A percentile compares a stretch with the other conserved stretches of the same genome.
These are phyloP conservation scores for Pyronema domesticum DNA, from an alignment of 495 filamentous ascomycete species.

Conservation along the genomic window DNA sequence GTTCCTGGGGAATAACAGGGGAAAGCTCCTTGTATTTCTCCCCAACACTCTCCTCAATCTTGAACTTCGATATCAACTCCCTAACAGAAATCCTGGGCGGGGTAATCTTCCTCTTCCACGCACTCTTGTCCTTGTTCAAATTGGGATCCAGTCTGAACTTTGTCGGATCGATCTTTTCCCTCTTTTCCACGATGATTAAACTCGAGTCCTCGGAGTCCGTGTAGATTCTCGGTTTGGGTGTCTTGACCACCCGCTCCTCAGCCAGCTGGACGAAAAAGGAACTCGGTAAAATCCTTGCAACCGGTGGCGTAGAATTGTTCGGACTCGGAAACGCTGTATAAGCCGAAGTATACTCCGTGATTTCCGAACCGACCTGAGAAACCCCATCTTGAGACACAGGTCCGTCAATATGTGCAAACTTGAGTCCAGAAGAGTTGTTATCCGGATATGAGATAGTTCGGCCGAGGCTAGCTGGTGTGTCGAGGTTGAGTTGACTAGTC, in stretches of 20 bases:
- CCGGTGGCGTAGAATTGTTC: background rate
- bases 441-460: too few relatives aligned
- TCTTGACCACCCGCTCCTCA: background rate
- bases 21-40: background rate
- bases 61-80: conserved; percentile 1
- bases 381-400: background rate
- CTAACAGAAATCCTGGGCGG: conserved; percentile 4
- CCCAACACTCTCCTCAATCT: background rate
- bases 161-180: background rate
- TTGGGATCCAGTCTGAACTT: background rate
- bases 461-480: too few relatives aligned
- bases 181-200: background rate
- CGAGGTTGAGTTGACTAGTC: too few relatives aligned
- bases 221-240: background rate
- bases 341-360: background rate
- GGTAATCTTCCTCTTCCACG: conserved; percentile 2
- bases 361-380: background rate
- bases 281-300: conserved; percentile 1
- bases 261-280: conserved; percentile 1
- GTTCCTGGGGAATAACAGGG: background rate
- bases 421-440: too few relatives aligned
- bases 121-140: background rate
- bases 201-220: background rate
- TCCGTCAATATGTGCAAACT: background rate
- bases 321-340: background rate